phyloP scores from a whole-genome alignment of 768 basidiomycete species.

The Vishniacozyma victoriae region DNA sequence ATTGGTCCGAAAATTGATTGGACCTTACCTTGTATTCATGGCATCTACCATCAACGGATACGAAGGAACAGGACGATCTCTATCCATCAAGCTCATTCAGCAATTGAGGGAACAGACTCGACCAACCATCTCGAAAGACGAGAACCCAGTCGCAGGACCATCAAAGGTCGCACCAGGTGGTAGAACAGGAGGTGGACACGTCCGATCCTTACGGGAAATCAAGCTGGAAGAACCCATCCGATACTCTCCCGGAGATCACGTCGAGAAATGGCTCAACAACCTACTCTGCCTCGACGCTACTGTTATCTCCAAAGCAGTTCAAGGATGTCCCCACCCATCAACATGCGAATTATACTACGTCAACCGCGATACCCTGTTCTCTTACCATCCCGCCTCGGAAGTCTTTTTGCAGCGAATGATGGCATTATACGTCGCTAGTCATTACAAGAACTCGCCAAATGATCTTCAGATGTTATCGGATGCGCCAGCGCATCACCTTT shows the following conservation, averaged over 20 bases:
- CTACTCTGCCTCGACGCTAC: constrained; percentile 88
- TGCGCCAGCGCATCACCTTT: constrained; percentile 93
- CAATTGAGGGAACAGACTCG: constrained; percentile 88
- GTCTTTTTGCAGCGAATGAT: constrained; percentile 97
- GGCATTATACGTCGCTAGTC: constrained; percentile 92
- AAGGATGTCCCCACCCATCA: constrained; percentile 88
- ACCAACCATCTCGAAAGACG: constrained; percentile 66
- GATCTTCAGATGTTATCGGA: constrained; percentile 96
- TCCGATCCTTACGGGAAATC: constrained; percentile 80
- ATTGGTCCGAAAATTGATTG: constrained; percentile 88
- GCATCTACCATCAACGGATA: constrained; percentile 99
- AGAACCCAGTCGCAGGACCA: constrained; percentile 47
- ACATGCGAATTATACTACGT: constrained; percentile 94
- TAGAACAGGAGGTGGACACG: constrained; percentile 42
- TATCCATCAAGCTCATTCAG: constrained; percentile 95
- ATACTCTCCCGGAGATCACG: constrained; percentile 74
- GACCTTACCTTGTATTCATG: constrained; percentile 92
- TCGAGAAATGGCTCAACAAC: constrained; percentile 90
- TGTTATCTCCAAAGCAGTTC: constrained; percentile 50
- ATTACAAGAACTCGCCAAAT: constrained; percentile 99
- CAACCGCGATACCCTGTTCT: constrained; percentile 91
- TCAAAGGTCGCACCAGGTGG: constrained; percentile 48
- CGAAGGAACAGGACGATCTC: constrained; percentile 97
- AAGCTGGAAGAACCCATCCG: constrained; percentile 93
- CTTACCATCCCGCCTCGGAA: constrained; percentile 95